Conservation (phyloP, 306 rosid genomes). For the Ammopiptanthus mongolicus region DNA sequence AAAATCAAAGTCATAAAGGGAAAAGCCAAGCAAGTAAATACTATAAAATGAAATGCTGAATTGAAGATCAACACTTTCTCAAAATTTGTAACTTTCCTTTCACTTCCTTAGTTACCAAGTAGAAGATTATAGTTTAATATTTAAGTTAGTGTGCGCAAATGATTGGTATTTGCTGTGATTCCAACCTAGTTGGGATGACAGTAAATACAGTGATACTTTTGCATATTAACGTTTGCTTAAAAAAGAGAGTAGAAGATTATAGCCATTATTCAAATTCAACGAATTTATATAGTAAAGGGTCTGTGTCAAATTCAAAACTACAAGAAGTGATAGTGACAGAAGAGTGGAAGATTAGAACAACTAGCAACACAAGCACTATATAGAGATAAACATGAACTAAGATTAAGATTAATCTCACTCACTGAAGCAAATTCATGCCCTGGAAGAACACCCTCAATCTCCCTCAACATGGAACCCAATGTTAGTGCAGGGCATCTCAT, state of each 20-base stretch:
- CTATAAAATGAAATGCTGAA: not conserved
- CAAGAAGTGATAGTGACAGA: not conserved
- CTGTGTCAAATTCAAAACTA: too few relatives aligned
- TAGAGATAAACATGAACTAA: not conserved
- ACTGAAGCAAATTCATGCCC: constrained; percentile 90
- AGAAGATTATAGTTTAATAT: not conserved
- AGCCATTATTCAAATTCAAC: not conserved
- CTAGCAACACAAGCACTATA: not conserved
- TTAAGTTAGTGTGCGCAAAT: too few relatives aligned
- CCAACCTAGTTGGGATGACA: too few relatives aligned
- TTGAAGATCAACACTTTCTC: not conserved
- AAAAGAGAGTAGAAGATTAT: not conserved
- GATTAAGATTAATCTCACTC: constrained; percentile 27
- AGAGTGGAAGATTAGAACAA: not conserved
- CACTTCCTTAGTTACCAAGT: not conserved
- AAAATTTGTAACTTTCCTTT: not conserved
- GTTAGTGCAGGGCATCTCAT: constrained; percentile 41
- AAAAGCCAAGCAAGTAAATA: not conserved
- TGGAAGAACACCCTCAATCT: constrained; percentile 66
- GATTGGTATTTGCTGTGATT: too few relatives aligned
- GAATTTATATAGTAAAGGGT: not conserved
- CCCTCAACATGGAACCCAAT: constrained; percentile 49
- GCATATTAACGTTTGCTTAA: too few relatives aligned
- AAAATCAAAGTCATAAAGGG: not conserved
- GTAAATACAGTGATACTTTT: too few relatives aligned